Percentiles rank a stretch among this genome's conserved stretches.
Evolutionary conservation across 1,139 yeast genomes (phyloP).

Genomic region (Suhomyces atakaporum): DNA sequence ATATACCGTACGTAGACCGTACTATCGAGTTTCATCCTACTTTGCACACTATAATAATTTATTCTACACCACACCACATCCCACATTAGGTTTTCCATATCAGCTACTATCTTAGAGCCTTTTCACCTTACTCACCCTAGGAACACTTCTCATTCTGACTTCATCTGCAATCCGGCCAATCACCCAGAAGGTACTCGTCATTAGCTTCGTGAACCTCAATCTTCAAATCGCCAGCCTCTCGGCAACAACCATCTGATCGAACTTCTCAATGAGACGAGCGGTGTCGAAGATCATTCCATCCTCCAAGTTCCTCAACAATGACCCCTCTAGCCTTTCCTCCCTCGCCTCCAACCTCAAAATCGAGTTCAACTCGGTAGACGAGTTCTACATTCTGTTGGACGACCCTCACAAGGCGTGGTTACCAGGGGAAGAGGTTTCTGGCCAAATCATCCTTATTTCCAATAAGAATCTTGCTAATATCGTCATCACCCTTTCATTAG

Average conservation of each 20-base stretch:
- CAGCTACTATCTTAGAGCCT: too few relatives aligned
- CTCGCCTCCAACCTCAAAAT: conserved; percentile 29
- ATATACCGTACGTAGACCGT: too few relatives aligned
- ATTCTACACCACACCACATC: too few relatives aligned
- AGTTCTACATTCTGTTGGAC: conserved; percentile 67
- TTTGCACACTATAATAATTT: too few relatives aligned
- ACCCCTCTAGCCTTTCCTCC: conserved; percentile 6
- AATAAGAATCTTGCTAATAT: conserved; percentile 59
- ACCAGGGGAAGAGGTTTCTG: conserved; percentile 71
- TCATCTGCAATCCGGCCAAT: too few relatives aligned
- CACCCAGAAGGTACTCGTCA: too few relatives aligned
- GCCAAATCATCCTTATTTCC: conserved; percentile 58
- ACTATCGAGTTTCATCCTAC: too few relatives aligned
- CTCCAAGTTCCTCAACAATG: conserved; percentile 12
- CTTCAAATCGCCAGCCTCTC: too few relatives aligned
- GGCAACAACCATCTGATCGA: neutral
- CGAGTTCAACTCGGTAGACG: conserved; percentile 52
- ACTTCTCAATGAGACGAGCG: conserved; percentile 40
- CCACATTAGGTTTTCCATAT: too few relatives aligned
- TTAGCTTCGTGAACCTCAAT: too few relatives aligned
- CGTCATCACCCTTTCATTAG: conserved; percentile 52
- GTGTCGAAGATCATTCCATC: conserved; percentile 45
- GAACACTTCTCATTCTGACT: too few relatives aligned
- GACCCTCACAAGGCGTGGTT: conserved; percentile 70
- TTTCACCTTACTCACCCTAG: too few relatives aligned